Evolutionary conservation across 2,329 filamentous ascomycete genomes (phyloP), one percentile per base, ranked within the genome.

Genomic region (Colletotrichum eleusines): DNA sequence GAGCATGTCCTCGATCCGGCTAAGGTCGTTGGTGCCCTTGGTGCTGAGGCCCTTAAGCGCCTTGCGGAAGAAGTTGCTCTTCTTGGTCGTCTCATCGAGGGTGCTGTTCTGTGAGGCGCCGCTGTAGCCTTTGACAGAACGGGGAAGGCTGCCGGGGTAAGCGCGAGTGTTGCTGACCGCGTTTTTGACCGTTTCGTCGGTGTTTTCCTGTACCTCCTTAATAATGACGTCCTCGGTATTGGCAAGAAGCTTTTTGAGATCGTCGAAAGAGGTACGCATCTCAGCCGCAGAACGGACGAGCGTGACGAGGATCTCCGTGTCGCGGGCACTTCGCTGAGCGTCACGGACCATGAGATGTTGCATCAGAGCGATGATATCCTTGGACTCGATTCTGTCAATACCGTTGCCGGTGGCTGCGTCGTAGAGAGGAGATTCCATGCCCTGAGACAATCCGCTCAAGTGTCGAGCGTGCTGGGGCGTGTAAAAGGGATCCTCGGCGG

Each of bases 261-360:
- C 95, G 74, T 97, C 94, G 78, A 98, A 97, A 0, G 94, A 97
- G 75, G 93, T 97, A 74, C 95, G 94, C 95, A 98, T 98, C 81
- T 99, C 96, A 16, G 96, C 92, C 5, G 96, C 95, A 65, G 94
- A 95, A 71, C 95, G 92, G 72, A 99, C 96, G 40, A 99, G 89
- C 0, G 96, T 95, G 57, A 98, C 94, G 23, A 99, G 85, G 66
- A 99, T 98, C 81, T 99, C 96, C 0, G 96, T 98, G 77, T 99
- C 96, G 54, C 96, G 90, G 55, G 96, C 96, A 81, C 96, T 98
- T 71, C 96, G 91, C 82, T 98, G 95, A 50, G 95, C 96, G 82
- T 99, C 96, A 44, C 96, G 92, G 73, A 98, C 96, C 79, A 97
- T 98, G 73, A 99, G 90, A 81, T 99, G 96, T 78, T 99, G 95